A percentile compares a stretch with the other conserved stretches of the same genome.
Conservation (phyloP, 495 filamentous ascomycete species). For the Thermochaetoides thermophila region DNA sequence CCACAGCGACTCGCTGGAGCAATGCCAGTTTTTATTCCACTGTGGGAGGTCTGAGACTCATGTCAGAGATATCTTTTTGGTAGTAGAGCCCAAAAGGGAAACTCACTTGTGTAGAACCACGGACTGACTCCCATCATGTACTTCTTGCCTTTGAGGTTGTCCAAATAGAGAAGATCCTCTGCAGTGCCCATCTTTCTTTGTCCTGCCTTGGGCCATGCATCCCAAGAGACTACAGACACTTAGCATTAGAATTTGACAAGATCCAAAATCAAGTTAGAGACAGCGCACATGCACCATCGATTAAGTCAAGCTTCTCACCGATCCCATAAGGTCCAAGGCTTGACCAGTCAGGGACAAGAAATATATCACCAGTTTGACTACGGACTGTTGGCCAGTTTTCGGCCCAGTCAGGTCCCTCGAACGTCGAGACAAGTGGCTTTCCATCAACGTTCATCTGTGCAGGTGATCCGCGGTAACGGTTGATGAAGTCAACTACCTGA, state of each 20-base stretch:
- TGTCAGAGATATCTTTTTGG: not conserved
- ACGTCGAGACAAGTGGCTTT: slow-evolving; percentile 55
- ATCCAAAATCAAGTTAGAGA: not conserved
- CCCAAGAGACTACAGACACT: slow-evolving; percentile 41
- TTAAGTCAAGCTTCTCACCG: slow-evolving; percentile 25
- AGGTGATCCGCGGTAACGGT: slow-evolving; percentile 33
- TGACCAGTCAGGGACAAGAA: slow-evolving; percentile 51
- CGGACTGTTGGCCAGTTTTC: slow-evolving; percentile 45
- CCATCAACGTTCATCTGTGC: slow-evolving; percentile 43
- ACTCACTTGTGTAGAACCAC: slow-evolving; percentile 50
- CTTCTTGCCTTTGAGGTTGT: slow-evolving; percentile 36
- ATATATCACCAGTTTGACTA: slow-evolving; percentile 31
- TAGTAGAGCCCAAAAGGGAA: not conserved
- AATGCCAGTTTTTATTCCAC: slow-evolving; percentile 63
- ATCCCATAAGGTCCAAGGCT: slow-evolving; percentile 40
- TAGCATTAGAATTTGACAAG: not conserved
- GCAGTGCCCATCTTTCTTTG: slow-evolving; percentile 35
- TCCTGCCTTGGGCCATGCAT: slow-evolving; percentile 53
- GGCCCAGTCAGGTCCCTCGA: slow-evolving; percentile 45
- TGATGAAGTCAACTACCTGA: slow-evolving; percentile 43
- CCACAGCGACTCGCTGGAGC: slow-evolving; percentile 57
- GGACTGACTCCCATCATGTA: slow-evolving; percentile 74
- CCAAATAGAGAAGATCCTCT: slow-evolving; percentile 40
- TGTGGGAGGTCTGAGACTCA: slow-evolving; percentile 42
- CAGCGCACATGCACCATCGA: slow-evolving; percentile 43